These are phyloP conservation scores for Pichia sp. DNA, from an alignment of 1,139 yeast genomes.

Conservation along the genomic window DNA sequence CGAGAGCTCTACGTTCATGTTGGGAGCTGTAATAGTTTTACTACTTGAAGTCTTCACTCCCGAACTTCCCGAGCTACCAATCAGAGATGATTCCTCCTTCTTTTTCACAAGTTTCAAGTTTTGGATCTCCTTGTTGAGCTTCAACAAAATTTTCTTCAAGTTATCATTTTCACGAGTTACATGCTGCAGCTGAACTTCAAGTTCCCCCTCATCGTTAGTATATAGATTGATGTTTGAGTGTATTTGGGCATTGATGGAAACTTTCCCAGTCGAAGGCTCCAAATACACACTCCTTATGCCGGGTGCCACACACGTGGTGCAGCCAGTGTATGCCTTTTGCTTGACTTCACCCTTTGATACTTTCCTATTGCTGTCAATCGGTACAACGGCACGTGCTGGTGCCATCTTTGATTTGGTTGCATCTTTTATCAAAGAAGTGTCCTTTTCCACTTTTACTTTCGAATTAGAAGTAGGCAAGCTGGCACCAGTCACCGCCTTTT, in stretches of 20 bases:
- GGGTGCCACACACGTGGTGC: constrained; percentile 12
- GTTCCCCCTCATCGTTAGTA: constrained; percentile 30
- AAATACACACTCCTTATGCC: constrained; percentile 19
- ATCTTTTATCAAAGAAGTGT: not conserved
- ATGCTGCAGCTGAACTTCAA: constrained; percentile 35
- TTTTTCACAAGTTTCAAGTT: constrained; percentile 27
- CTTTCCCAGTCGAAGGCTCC: constrained; percentile 19
- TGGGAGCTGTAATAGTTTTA: not conserved
- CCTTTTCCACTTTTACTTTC: not conserved
- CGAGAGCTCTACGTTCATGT: not conserved
- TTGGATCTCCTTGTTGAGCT: constrained; percentile 37
- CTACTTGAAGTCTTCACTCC: not conserved
- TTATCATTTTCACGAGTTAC: constrained; percentile 40
- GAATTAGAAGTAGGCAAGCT: not conserved
- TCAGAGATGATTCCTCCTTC: constrained; percentile 4
- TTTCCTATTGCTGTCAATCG: not conserved
- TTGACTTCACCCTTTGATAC: not conserved
- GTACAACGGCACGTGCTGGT: not conserved
- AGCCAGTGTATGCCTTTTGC: constrained; percentile 8
- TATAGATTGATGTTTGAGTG: constrained; percentile 33
- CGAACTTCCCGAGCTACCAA: not conserved
- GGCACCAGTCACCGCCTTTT: not conserved
- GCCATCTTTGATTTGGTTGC: not conserved
- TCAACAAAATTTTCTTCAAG: constrained; percentile 36
- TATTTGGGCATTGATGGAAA: constrained; percentile 31